phyloP scores from a whole-genome alignment of 2,329 filamentous ascomycete genomes.

The Cladobotryum protrusum region DNA sequence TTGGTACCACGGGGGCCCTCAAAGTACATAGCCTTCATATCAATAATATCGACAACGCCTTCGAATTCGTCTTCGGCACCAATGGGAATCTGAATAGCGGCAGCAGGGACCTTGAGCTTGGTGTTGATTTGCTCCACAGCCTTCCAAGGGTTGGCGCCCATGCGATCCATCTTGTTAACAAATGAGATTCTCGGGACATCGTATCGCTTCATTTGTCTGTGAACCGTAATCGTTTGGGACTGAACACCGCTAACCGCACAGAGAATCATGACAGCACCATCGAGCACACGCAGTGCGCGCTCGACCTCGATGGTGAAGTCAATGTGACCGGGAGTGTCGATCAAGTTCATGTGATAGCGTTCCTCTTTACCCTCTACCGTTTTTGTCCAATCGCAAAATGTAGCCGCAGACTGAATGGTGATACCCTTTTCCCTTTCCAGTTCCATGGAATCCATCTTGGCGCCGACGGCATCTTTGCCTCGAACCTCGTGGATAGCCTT shows the following conservation, averaged over 20 bases:
- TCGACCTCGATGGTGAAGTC: slow-evolving; percentile 99
- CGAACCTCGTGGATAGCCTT: slow-evolving; percentile 96
- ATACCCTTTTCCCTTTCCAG: slow-evolving; percentile 97
- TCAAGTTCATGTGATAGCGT: slow-evolving; percentile 95
- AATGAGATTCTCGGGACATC: slow-evolving; percentile 94
- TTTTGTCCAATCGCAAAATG: slow-evolving; percentile 96
- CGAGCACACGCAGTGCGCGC: slow-evolving; percentile 85
- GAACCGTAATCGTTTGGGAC: slow-evolving; percentile 95
- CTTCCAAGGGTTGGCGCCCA: slow-evolving; percentile 97
- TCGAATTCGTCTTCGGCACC: slow-evolving; percentile 86
- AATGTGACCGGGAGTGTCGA: slow-evolving; percentile 97
- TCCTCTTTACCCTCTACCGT: slow-evolving; percentile 76
- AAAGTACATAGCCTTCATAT: slow-evolving; percentile 91
- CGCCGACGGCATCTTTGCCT: slow-evolving; percentile 88
- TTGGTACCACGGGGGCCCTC: slow-evolving; percentile 76
- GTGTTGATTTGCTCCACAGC: slow-evolving; percentile 95
- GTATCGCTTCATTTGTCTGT: slow-evolving; percentile 97
- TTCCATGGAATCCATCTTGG: slow-evolving; percentile 99
- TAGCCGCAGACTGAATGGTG: slow-evolving; percentile 96
- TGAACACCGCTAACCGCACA: slow-evolving; percentile 97
- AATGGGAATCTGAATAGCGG: slow-evolving; percentile 91
- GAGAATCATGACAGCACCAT: slow-evolving; percentile 96
- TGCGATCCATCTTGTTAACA: slow-evolving; percentile 99
- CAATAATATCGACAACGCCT: slow-evolving; percentile 86
- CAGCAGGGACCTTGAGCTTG: slow-evolving; percentile 88